phyloP scores from a whole-genome alignment of 768 basidiomycete species.

The Steccherinum ochraceum region DNA sequence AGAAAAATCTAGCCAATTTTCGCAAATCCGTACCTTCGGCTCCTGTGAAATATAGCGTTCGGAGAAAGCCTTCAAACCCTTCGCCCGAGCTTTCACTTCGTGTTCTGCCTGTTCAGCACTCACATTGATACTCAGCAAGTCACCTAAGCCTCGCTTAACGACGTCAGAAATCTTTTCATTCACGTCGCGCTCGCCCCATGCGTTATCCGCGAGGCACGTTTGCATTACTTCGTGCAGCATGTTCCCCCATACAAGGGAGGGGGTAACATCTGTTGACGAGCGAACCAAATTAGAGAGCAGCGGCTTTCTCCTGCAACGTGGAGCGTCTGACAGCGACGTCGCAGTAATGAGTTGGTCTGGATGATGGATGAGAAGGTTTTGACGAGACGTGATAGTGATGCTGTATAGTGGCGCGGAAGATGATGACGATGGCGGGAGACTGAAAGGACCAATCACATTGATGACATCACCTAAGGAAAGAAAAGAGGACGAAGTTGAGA shows the following conservation, averaged over 20 bases:
- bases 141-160: conserved; percentile 46
- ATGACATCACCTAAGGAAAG: conserved; percentile 60
- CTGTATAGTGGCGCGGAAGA: conserved; percentile 31
- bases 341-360: conserved; percentile 91
- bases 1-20: not conserved
- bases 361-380: conserved; percentile 78
- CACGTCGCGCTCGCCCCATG: conserved; percentile 62
- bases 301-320: conserved; percentile 81
- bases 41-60: conserved; percentile 54
- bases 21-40: conserved; percentile 49
- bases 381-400: conserved; percentile 55
- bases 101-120: conserved; percentile 55
- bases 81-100: conserved; percentile 57
- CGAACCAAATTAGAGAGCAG: conserved; percentile 65
- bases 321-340: conserved; percentile 78
- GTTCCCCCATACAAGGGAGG: conserved; percentile 83
- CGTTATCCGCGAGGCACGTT: conserved; percentile 51
- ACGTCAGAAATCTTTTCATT: conserved; percentile 52
- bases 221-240: conserved; percentile 93
- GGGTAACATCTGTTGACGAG: conserved; percentile 51
- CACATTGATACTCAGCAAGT: conserved; percentile 56
- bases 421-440: conserved; percentile 22
- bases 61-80: conserved; percentile 59
- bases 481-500: too few species aligned
- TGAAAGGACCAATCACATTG: conserved; percentile 61